These are phyloP conservation scores for Helianthus tuberosus DNA, from an alignment of 129 eudicot genomes.

Conservation along the genomic window DNA sequence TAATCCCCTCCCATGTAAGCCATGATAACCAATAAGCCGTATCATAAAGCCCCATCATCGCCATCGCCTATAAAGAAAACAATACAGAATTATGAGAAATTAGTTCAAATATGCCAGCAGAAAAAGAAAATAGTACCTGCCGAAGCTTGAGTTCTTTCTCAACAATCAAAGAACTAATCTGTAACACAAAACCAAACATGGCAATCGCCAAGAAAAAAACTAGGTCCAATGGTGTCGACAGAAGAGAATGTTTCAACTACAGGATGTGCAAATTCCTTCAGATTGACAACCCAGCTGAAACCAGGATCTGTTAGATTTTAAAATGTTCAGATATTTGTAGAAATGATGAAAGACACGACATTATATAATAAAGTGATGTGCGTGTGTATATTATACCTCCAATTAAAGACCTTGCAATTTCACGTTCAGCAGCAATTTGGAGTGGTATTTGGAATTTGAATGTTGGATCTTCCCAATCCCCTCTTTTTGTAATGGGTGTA, in stretches of 20 bases:
- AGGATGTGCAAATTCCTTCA: conserved; percentile 93
- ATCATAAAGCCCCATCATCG: conserved; percentile 98
- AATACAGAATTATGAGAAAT: conserved; percentile 3
- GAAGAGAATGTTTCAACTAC: conserved; percentile 57
- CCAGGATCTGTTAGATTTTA: conserved; percentile 49
- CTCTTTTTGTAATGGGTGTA: conserved; percentile 60
- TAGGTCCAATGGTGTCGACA: conserved; percentile 64
- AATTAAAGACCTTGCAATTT: conserved; percentile 81
- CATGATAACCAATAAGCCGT: conserved; percentile 98
- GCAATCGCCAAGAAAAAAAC: conserved; percentile 85
- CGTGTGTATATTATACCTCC: conserved; percentile 52
- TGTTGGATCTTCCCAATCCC: conserved; percentile 73
- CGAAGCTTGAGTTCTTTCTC: conserved; percentile 98
- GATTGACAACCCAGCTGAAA: conserved; percentile 74
- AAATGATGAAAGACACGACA: conserved; percentile 23
- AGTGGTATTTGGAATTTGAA: conserved; percentile 85
- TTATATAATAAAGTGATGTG: background rate
- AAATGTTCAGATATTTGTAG: conserved; percentile 13
- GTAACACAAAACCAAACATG: conserved; percentile 86
- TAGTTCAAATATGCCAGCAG: background rate
- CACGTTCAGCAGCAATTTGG: conserved; percentile 97
- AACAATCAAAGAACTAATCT: conserved; percentile 66
- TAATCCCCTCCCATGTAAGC: conserved; percentile 86
- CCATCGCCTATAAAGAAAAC: conserved; percentile 74
- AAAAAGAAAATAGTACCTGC: conserved; percentile 55